A percentile compares a stretch with the other conserved stretches of the same genome.
phyloP scores from a whole-genome alignment of 2,329 filamentous ascomycete genomes.

The Hymenoscyphus repandus region DNA sequence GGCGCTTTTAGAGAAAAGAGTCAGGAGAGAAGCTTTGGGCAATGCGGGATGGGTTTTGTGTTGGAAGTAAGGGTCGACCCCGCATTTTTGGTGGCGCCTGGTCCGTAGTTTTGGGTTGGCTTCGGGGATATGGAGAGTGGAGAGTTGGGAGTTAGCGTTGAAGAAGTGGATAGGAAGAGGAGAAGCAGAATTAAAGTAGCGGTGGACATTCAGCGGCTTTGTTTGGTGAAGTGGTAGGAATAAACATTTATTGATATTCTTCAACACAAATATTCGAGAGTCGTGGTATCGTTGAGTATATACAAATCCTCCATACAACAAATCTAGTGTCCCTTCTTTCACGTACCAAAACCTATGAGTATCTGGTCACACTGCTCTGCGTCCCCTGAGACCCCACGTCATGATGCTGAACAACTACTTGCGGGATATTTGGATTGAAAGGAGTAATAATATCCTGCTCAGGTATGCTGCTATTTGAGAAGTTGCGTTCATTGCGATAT shows the following conservation, averaged over 20 bases:
- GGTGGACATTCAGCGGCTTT: no score
- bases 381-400: slow-evolving; percentile 18
- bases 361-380: slow-evolving; percentile 5
- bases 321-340: not conserved
- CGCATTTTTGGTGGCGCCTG: no score
- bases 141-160: no score
- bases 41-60: not conserved
- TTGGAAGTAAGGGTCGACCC: not conserved
- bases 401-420: slow-evolving; percentile 20
- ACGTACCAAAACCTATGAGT: not conserved
- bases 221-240: no score
- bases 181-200: no score
- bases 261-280: no score
- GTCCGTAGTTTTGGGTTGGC: no score
- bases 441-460: not conserved
- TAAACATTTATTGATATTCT: no score
- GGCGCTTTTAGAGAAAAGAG: not conserved
- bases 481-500: slow-evolving; percentile 9
- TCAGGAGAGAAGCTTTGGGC: not conserved
- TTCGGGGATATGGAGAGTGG: no score
- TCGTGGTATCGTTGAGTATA: no score
- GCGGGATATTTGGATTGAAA: slow-evolving; percentile 7
- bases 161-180: no score
- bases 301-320: not conserved
- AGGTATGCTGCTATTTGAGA: not conserved